Evolutionary conservation across 2,329 filamentous ascomycete genomes (phyloP), one percentile per base, ranked within the genome.

Genomic region (Hymenoscyphus repandus): DNA sequence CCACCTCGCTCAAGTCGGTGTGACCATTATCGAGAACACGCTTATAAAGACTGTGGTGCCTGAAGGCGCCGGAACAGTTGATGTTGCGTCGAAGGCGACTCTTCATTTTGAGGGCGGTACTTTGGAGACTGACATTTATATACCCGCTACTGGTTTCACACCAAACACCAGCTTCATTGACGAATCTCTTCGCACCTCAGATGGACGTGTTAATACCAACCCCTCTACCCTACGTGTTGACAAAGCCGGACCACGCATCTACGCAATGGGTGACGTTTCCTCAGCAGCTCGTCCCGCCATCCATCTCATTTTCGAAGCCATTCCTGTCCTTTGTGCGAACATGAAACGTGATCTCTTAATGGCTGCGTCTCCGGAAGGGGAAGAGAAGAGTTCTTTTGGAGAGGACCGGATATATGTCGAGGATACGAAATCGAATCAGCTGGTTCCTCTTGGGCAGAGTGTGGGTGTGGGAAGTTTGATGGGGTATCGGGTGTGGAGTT

Each of bases 281-380:
- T 69, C 68, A 0, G 68, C 62, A 47, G 67, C 70, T 0, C 66
- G 69, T 1, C 70, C 70, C 2, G 71, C 60, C 0, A 61, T 78
- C 3, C 73, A 77, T 55, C 60, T 64, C 18, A 68, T 75, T 17
- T 52, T 72, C 3, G 58, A 59, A 5, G 68, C 69, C 0, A 62
- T 76, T 2, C 74, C 74, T 0, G 62, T 74, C 3, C 63, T 78
- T 10, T 66, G 69, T 15, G 66, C 71, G 5, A 79, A 78, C 51
- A 66, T 79, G 56, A 73, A 73, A 60, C 69, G 69, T 0, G 77
- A 79, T 60, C 50, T 78, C n/a, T 61, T 76, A 1, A 52, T 70
- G 1, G 69, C 62, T 3, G 63, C 65, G 2, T 68, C 63, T 2
- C 50, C 55, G 20, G 34, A 37, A 17, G 34, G 15, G 10, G 34